phyloP scores from a whole-genome alignment of 164 flowering plant genomes.

The Chimonanthus praecox region DNA sequence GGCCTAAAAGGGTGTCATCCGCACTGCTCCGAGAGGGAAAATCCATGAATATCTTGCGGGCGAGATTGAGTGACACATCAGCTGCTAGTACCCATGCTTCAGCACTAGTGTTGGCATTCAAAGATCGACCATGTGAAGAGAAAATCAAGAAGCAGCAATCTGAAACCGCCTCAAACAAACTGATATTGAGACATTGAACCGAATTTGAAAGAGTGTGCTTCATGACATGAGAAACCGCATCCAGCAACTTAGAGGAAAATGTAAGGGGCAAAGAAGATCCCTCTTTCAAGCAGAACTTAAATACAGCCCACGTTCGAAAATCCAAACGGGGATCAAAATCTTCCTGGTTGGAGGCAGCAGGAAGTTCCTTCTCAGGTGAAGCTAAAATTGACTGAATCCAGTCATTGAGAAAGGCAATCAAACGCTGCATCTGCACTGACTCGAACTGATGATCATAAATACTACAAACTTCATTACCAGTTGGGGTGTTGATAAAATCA shows the following conservation, averaged over 20 bases:
- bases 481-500: slow-evolving; percentile 35
- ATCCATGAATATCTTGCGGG: slow-evolving; percentile 17
- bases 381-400: slow-evolving; percentile 76
- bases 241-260: slow-evolving; percentile 44
- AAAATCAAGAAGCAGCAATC: slow-evolving; percentile 54
- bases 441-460: slow-evolving; percentile 22
- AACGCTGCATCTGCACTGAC: slow-evolving; percentile 41
- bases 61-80: slow-evolving; percentile 37
- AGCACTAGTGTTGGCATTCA: slow-evolving; percentile 44
- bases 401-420: slow-evolving; percentile 50
- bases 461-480: slow-evolving; percentile 11
- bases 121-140: slow-evolving; percentile 40
- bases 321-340: slow-evolving; percentile 40
- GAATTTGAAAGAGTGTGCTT: slow-evolving; percentile 25
- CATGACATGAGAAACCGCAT: slow-evolving; percentile 36
- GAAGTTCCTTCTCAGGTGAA: slow-evolving; percentile 34
- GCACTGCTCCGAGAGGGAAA: slow-evolving; percentile 15
- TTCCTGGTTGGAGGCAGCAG: slow-evolving; percentile 17
- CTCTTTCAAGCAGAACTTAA: slow-evolving; percentile 65
- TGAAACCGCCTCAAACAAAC: slow-evolving; percentile 28
- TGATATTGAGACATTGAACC: slow-evolving; percentile 20
- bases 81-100: slow-evolving; percentile 59
- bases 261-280: slow-evolving; percentile 33
- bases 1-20: slow-evolving; percentile 26
- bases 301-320: slow-evolving; percentile 67